Evolutionary conservation across 345 rosid genomes (phyloP), one percentile per base, ranked within the genome.

Genomic region (Camelina sativa): DNA sequence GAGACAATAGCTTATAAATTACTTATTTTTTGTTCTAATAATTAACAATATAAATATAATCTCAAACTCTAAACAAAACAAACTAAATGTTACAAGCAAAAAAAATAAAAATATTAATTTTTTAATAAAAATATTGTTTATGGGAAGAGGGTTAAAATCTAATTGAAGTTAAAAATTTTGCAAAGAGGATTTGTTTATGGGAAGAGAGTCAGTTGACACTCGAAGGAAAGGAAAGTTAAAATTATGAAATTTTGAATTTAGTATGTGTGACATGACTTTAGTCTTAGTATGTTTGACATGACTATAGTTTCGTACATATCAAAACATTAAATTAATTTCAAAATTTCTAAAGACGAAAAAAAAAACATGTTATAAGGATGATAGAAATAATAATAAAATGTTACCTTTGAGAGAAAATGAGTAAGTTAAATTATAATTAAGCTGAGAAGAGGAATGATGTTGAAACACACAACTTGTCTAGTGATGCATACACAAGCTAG

Each of bases 401-500:
- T 1, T 44, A 20, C 25, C 8, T 72, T 53, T n/a, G 59, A 52
- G 11, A 52, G 48, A 44, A 72, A 61, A 61, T 1, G 58, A 68
- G 19, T 11, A 30, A 52, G 63, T 40, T 41, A 53, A 60, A 44
- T 4, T 28, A 28, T 28, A 28, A 28, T 15, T 44, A 15, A 30
- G 13, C 41, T 40, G 62, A 28, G 7, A 30, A 28, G 8, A 25
- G 22, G 38, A 62, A 69, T 68, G 74, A 55, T 44, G 58, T 62
- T 40, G 7, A 61, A 60, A 69, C 59, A 62, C 9, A 44, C 71
- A 69, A 62, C 75, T 62, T 69, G 75, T 76, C 65, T 46, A 35
- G 70, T 54, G 75, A 62, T 63, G 65, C 43, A 62, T 47, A 69
- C 79, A 54, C 75, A 62, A 69, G 59, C 71, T 55, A 35, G 10